Conservation (phyloP, 2,329 filamentous ascomycete genomes). For the Macrophomina pseudophaseolina region DNA sequence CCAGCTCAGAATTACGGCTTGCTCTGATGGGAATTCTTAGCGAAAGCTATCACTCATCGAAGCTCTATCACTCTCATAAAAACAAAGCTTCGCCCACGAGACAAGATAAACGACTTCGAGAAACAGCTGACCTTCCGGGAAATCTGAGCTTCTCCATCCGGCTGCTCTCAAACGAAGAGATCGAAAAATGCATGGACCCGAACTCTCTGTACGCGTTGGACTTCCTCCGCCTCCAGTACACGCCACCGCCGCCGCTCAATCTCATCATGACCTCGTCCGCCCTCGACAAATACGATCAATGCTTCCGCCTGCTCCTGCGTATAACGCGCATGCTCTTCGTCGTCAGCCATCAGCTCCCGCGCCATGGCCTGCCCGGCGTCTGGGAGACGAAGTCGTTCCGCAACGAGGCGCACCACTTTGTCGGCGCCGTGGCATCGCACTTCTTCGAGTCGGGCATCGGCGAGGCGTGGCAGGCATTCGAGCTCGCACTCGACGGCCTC, state of each 20-base stretch:
- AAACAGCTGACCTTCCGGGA: constrained; percentile 44
- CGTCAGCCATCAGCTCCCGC: constrained; percentile 52
- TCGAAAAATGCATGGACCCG: constrained; percentile 81
- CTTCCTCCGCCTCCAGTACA: constrained; percentile 87
- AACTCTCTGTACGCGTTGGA: constrained; percentile 87
- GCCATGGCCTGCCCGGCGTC: constrained; percentile 16
- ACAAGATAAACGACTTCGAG: constrained; percentile 8
- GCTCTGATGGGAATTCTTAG: constrained; percentile 83
- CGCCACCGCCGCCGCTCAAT: constrained; percentile 71
- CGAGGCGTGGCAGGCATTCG: constrained; percentile 74
- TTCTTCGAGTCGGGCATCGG: constrained; percentile 80
- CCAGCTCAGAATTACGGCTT: constrained; percentile 88
- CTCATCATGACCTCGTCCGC: constrained; percentile 73
- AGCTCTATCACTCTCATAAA: constrained; percentile 36
- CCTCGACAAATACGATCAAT: constrained; percentile 79
- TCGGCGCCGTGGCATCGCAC: constrained; percentile 74
- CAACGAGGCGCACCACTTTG: constrained; percentile 79
- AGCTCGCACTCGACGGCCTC: constrained; percentile 67
- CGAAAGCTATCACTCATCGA: constrained; percentile 67
- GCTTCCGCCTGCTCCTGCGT: constrained; percentile 81
- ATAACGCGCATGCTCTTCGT: constrained; percentile 80
- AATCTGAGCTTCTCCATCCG: constrained; percentile 75
- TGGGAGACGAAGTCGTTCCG: constrained; percentile 57
- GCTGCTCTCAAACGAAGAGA: constrained; percentile 76
- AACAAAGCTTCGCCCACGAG: constrained; percentile 27